Conservation (phyloP, 805 yeast genomes). For the Saccharomycopsis selenospora region DNA sequence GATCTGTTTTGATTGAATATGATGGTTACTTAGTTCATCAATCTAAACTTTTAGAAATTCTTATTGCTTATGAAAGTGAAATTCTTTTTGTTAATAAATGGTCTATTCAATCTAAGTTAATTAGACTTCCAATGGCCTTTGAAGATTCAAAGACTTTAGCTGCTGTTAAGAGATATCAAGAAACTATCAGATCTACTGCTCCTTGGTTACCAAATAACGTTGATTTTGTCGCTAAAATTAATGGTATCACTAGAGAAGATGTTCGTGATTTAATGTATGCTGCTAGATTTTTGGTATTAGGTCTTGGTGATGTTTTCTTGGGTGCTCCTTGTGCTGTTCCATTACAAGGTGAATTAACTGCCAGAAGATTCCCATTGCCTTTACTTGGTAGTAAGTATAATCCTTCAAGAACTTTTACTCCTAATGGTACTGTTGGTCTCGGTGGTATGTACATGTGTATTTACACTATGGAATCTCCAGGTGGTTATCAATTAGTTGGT, state of each 20-base stretch:
- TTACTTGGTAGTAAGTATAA: slow-evolving; percentile 89
- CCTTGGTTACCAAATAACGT: slow-evolving; percentile 99
- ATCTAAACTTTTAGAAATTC: slow-evolving; percentile 48
- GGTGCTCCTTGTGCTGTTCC: slow-evolving; percentile 99
- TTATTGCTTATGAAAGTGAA: slow-evolving; percentile 70
- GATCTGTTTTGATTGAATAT: slow-evolving; percentile 87
- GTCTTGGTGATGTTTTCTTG: slow-evolving; percentile 93
- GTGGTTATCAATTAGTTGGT: slow-evolving; percentile 96
- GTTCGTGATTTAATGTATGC: slow-evolving; percentile 80
- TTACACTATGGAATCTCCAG: slow-evolving; percentile 96
- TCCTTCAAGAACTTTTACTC: slow-evolving; percentile 93
- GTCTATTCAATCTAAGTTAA: slow-evolving; percentile 75
- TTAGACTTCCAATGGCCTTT: slow-evolving; percentile 91
- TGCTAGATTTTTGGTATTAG: slow-evolving; percentile 87
- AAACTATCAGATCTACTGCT: slow-evolving; percentile 86
- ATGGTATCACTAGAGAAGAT: slow-evolving; percentile 67
- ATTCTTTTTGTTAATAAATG: slow-evolving; percentile 70
- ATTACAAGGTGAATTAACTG: slow-evolving; percentile 47
- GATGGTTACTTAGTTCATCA: slow-evolving; percentile 61
- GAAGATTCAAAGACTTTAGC: slow-evolving; percentile 86
- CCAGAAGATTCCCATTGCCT: slow-evolving; percentile 41
- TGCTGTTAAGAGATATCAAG: slow-evolving; percentile 86
- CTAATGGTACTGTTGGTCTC: slow-evolving; percentile 94
- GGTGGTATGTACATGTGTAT: slow-evolving; percentile 99
- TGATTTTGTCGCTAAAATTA: slow-evolving; percentile 86